Base-by-base conservation (phyloP, 2,329 filamentous ascomycete species). In the Ophiobolus disseminans region DNA sequence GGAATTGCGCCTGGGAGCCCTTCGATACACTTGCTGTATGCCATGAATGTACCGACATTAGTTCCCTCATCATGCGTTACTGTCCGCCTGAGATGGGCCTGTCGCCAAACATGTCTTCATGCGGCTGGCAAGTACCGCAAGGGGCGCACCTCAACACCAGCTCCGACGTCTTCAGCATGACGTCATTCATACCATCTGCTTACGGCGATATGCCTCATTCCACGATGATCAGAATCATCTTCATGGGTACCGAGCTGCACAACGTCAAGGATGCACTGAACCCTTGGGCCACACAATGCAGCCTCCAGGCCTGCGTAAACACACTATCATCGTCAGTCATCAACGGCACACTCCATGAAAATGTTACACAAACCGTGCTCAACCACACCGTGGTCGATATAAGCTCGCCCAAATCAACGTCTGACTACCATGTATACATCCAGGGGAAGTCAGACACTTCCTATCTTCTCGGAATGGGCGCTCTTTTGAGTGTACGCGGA, bases 121-220 rank as follows among this genome's bases (percentile, higher is more conserved):
- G 53, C 19, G 53, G 53, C 16, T 55, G 49, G 53, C 45, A 55
- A 44, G 41, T 53, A 9, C 53, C 49, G 3, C 49, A 49, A 26
- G 48, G 49, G 17, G 53, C 49, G 14, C 45, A 39, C 16, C 45
- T 55, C 39, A 55, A 55, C 23, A 53, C 45, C 11, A 53, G 53
- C 22, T 55, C 53, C n/a, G 53, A 55, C n/a, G 49, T 53, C 8
- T 55, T 55, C 32, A 55, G 53, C 32, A 55, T 55, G 53, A 53
- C 53, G 14, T 55, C 53, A n/a, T 50, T 53, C 39, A 55, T 55
- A 16, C 53, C 50, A 17, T 55, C 49, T 13, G 53, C 53, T 11
- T 55, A 55, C 31, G 53, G 53, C 14, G 46, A 55, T 13, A 55
- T 55, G 53, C 49, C 53, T 13, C 49, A 55, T 20, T 55, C 53